These are phyloP conservation scores for Dactylonectria macrodidyma DNA, from an alignment of 2,329 filamentous ascomycete species.

Conservation along the genomic window DNA sequence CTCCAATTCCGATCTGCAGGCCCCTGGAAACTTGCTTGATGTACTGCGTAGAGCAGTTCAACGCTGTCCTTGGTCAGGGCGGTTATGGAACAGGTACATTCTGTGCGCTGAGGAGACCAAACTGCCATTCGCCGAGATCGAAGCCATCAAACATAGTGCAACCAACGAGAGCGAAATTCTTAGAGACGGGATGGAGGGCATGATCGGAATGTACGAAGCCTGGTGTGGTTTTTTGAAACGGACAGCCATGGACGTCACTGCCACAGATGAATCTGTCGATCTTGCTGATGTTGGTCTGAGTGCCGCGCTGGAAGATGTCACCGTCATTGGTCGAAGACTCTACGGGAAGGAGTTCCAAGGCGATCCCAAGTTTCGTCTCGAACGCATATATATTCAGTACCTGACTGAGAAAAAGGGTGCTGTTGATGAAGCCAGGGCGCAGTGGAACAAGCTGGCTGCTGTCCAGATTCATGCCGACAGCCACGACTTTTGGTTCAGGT, in stretches of 20 bases:
- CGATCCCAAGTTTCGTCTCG: slow-evolving; percentile 90
- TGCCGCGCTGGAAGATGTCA: slow-evolving; percentile 88
- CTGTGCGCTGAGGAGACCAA: slow-evolving; percentile 85
- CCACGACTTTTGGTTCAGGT: slow-evolving; percentile 94
- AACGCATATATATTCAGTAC: slow-evolving; percentile 93
- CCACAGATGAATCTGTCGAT: slow-evolving; percentile 86
- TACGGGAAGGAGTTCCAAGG: slow-evolving; percentile 84
- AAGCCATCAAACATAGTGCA: slow-evolving; percentile 91
- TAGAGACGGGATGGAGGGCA: slow-evolving; percentile 86
- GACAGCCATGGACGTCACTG: slow-evolving; percentile 81
- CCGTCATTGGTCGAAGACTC: slow-evolving; percentile 81
- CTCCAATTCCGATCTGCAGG: slow-evolving; percentile 54
- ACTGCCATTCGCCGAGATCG: slow-evolving; percentile 84
- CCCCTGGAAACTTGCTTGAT: slow-evolving; percentile 70
- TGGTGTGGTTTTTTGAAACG: slow-evolving; percentile 97
- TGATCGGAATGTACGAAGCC: slow-evolving; percentile 91
- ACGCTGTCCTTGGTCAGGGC: slow-evolving; percentile 94
- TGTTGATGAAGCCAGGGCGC: slow-evolving; percentile 80
- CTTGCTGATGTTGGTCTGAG: slow-evolving; percentile 91
- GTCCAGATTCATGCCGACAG: slow-evolving; percentile 79
- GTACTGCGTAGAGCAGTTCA: slow-evolving; percentile 86
- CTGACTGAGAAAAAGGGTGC: slow-evolving; percentile 87
- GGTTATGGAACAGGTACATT: slow-evolving; percentile 91
- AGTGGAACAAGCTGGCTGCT: slow-evolving; percentile 80
- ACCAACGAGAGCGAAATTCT: slow-evolving; percentile 90